A percentile compares a stretch with the other conserved stretches of the same genome.
Conservation (phyloP, 129 eudicot genomes). For the Ambrosia trifida region DNA sequence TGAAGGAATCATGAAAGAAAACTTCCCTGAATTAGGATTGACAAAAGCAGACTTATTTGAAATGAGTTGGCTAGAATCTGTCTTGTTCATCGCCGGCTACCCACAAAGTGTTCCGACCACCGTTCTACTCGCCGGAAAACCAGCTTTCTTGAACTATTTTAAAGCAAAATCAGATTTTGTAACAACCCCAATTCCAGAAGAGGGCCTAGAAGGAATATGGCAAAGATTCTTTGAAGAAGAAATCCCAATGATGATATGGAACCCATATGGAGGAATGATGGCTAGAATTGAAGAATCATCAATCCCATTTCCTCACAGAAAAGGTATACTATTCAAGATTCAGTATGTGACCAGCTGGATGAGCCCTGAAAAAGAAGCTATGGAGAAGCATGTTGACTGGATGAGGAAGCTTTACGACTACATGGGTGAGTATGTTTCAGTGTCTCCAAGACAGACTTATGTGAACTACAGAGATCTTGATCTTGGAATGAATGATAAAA, state of each 20-base stretch:
- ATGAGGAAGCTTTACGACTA: constrained; percentile 7
- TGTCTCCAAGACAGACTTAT: constrained; percentile 21
- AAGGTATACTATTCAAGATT: constrained; percentile 7
- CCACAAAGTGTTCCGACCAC: constrained; percentile 6
- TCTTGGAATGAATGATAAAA: constrained; percentile 23
- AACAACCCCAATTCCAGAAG: constrained; percentile 16
- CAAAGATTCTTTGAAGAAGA: constrained; percentile 20
- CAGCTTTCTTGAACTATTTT: constrained; percentile 12
- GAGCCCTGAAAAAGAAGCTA: constrained; percentile 10
- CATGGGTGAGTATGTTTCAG: constrained; percentile 14
- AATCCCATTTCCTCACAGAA: constrained; percentile 19
- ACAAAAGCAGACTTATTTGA: constrained; percentile 17
- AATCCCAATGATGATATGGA: constrained; percentile 13
- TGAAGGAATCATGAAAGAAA: constrained; percentile 9
- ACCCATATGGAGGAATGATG: constrained; percentile 24
- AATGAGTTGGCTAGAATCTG: constrained; percentile 19
- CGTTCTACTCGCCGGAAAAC: constrained; percentile 14
- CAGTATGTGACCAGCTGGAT: constrained; percentile 7
- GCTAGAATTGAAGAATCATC: constrained; percentile 7
- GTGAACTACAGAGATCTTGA: constrained; percentile 21
- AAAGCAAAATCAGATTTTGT: constrained; percentile 25
- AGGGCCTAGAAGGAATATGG: constrained; percentile 3
- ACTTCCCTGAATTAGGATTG: constrained; percentile 13
- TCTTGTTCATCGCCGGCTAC: constrained; percentile 15
- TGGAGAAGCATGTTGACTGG: constrained; percentile 19